Base-by-base conservation (phyloP, 2,329 filamentous ascomycete species). In the Passalora sequoiae region DNA sequence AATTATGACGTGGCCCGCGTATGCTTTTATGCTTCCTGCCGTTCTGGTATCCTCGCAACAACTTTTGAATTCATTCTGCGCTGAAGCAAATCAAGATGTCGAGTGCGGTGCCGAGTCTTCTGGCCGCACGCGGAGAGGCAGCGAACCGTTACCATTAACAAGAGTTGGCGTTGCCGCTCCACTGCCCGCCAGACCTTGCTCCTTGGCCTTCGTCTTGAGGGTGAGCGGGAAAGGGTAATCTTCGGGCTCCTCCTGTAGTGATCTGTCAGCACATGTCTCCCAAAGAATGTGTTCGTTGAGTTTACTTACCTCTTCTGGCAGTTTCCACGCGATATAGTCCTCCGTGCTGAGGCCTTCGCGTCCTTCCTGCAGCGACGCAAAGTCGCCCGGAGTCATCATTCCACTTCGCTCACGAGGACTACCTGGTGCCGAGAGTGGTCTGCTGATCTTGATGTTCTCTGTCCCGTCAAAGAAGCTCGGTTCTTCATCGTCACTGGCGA, bases 371-470 rank as follows among this genome's bases (percentile, higher is more conserved):
- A 98, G 73, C 56, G 88, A 95, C 20, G 89, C 92, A 74, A 97
- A 97, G 67, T 98, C 92, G 35, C 92, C 92, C 6, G 92, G 92
- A 1, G 92, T 98, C 92, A 98, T 97, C 89, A 96, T 95, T 41
- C 92, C 92, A 31, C 84, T 84, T 24, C 89, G 80, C 63, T 95
- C 89, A 49, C 89, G 78, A 7, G 92, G 92, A 13, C 89, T 95
- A 6, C 92, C 92, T 2, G 92, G 92, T 38, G 94, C 89, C 2
- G 89, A 96, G 68, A 97, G 82, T 6, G 92, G 92, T 37, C 92
- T 78, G 8, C 89, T 91, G 61, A 98, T 89, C 81, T 97, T 98
- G 63, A 89, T 84, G 33, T 47, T 52, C 59, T 96, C 91, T 3
- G 88, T 86, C 25, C 87, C 86, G 40, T 89, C 87, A 60, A 97